Evolutionary conservation across 2,329 filamentous ascomycete species (phyloP), one percentile per base, ranked within the genome.

Genomic region (Fusarium dlaminii): DNA sequence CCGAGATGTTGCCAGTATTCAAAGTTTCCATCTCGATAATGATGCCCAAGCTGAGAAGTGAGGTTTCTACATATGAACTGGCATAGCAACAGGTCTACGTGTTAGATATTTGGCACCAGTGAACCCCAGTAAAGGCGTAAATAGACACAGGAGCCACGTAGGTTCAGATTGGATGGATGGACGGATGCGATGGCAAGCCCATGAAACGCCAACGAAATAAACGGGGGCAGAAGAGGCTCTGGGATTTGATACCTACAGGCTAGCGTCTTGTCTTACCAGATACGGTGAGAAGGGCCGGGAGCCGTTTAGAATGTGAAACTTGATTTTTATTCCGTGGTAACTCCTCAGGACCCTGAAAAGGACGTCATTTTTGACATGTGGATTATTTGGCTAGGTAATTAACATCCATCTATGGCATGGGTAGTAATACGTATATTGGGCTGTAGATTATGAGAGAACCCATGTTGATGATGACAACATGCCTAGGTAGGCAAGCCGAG

Each of bases 291-390:
- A 58, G 71, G 55, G 67, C 63, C 55, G 67, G 67, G 40, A 36
- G 59, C 40, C 58, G 67, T 68, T 64, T 65, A 52, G 56, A 60
- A 65, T 65, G 55, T 72, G 63, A 74, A 74, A 74, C 67, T 64
- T 74, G 71, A 32, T 67, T 71, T 73, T n/a, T 66, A 34, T 43
- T 66, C 68, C 56, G 40, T 62, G 24, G 32, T 59, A 59, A 63
- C 67, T 48, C 52, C 66, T 29, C 20, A 39, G 46, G 66, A 55
- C 52, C 32, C 52, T 65, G 51, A 37, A 52, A 57, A 52, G 61
- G 46, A 73, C 66, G 66, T 71, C 57, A 73, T 71, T 67, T 29
- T 54, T 24, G 29, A 43, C 56, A 71, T 49, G 54, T 52, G 29
- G 43, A 39, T 30, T 30, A 63, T 48, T 68, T 68, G 55, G 63